Evolutionary conservation across 1,284 basidiomycete genomes (phyloP), one percentile per base, ranked within the genome.

Genomic region (Cryptococcus sp.): DNA sequence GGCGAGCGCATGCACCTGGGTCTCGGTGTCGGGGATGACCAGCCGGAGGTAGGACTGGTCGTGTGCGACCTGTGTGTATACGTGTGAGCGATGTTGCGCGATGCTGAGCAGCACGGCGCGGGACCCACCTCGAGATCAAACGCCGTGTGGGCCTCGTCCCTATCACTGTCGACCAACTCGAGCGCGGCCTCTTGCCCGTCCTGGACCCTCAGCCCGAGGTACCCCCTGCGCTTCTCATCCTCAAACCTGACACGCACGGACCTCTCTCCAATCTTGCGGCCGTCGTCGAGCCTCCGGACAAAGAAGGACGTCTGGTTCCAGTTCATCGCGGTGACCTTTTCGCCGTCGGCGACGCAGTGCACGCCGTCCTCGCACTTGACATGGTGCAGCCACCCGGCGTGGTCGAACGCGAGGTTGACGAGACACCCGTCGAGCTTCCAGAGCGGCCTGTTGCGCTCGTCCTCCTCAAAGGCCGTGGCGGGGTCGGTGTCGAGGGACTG

Each of bases 361-460:
- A 63, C 62, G 13, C 68, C 70, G 57, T 72, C 68, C 47, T 68
- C 60, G 57, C 74, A 76, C 56, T 75, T 77, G 51, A 77, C 36
- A 56, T 75, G 70, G 52, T 72, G 68, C 15, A 77, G 42, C 49
- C 58, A 71, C 3, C 70, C 73, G 3, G 66, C 60, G 46, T 76
- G 68, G 50, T 70, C 58, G 50, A 75, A 73, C 3, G 63, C 74
- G 24, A 77, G 58, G 50, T 73, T 71, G 46, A 75, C 72, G 7
- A 67, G 67, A 57, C 76, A 77, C 43, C 69, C 68, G 48, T 72
- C 56, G 42, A 77, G 59, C 36, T 68, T 67, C 20, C 61, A 63
- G 28, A 77, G 53, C 46, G 70, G 58, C 37, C 57, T 56, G 56
- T 77, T 77, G 20, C 72, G 64, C 47, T 56, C 46, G 56, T 77